Conservation (phyloP, 2,329 filamentous ascomycete species). For the Nothomitra cinnamomea region DNA sequence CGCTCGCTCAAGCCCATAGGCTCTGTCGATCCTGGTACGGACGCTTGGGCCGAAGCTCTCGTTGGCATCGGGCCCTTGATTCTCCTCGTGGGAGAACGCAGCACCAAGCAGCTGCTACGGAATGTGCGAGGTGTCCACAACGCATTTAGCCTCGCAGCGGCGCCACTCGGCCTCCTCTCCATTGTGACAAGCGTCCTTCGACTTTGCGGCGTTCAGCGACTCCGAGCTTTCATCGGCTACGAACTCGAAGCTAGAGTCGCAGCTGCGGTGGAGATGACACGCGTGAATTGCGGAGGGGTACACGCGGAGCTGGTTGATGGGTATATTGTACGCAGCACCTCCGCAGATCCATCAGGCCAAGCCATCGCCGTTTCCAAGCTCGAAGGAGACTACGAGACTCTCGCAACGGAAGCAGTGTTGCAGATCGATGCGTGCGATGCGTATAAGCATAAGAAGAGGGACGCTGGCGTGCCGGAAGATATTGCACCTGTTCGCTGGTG, state of each 20-base stretch:
- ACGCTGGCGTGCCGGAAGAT: neutral
- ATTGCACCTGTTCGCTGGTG: neutral
- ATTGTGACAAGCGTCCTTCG: neutral
- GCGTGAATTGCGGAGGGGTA: neutral
- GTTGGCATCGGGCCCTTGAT: neutral
- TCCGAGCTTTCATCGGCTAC: neutral
- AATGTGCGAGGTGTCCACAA: neutral
- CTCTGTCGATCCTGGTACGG: neutral
- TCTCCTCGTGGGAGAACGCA: neutral
- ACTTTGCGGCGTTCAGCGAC: neutral
- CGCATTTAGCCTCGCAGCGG: neutral
- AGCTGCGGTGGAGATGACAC: neutral
- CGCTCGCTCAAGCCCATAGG: neutral
- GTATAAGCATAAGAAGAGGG: neutral
- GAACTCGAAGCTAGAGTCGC: neutral
- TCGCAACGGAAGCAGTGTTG: neutral
- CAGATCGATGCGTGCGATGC: neutral
- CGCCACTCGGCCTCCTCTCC: constrained; percentile 2
- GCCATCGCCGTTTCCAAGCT: neutral
- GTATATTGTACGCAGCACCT: neutral
- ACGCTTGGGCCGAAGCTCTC: neutral
- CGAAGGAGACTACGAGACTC: neutral
- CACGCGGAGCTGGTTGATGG: neutral
- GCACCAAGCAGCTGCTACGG: neutral
- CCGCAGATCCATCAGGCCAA: neutral